Percentiles rank a stretch among this genome's conserved stretches.
These are phyloP conservation scores for Voacanga thouarsii DNA, from an alignment of 257 asterid genomes.

Conservation along the genomic window DNA sequence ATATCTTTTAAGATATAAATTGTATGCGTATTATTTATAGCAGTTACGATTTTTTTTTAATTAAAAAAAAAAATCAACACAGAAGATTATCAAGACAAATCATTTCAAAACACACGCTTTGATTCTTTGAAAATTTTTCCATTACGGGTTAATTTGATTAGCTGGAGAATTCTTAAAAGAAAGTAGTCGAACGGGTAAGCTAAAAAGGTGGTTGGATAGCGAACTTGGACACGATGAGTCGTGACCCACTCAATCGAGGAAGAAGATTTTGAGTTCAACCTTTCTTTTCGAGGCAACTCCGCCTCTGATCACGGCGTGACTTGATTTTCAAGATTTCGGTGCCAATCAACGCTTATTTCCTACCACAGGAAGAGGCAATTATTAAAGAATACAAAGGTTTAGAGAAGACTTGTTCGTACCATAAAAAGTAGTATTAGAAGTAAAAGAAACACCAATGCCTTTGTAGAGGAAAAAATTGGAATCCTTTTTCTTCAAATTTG, in stretches of 20 bases:
- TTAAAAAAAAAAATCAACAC: too few species aligned
- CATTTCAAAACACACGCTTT: too few species aligned
- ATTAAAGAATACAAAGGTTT: neutral
- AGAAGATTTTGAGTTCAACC: neutral
- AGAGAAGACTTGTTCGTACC: neutral
- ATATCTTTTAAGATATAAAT: too few species aligned
- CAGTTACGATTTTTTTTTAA: too few species aligned
- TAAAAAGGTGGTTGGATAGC: neutral
- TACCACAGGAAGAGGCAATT: neutral
- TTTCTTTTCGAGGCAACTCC: neutral
- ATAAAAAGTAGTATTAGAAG: neutral
- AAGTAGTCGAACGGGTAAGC: neutral
- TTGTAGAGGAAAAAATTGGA: neutral
- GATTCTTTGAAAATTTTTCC: too few species aligned
- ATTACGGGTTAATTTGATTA: neutral
- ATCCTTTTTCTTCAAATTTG: neutral
- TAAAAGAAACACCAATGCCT: neutral
- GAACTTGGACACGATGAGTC: neutral
- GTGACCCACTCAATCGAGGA: conserved; percentile 4
- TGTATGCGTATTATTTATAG: too few species aligned
- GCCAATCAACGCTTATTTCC: neutral
- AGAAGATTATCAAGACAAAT: too few species aligned
- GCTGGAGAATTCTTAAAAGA: neutral
- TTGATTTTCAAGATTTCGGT: neutral
- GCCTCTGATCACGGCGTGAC: conserved; percentile 13